A percentile compares a stretch with the other conserved stretches of the same genome.
Conservation (phyloP, 768 basidiomycete genomes). For the Calocybe gangraenosa region DNA sequence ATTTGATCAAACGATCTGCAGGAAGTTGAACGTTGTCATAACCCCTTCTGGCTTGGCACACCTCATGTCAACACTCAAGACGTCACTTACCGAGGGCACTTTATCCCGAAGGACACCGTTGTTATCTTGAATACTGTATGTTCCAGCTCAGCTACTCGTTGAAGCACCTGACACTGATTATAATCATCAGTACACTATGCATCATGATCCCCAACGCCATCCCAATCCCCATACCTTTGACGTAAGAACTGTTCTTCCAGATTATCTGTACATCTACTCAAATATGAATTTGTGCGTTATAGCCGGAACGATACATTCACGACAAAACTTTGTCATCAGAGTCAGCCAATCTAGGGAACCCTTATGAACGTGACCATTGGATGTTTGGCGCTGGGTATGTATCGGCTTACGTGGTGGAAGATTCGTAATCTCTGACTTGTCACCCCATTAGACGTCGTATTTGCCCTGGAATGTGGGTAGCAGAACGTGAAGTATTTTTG, state of each 20-base stretch:
- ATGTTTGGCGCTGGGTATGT: conserved; percentile 43
- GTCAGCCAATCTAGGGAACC: conserved; percentile 37
- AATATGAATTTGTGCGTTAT: background rate
- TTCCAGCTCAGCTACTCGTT: conserved; percentile 9
- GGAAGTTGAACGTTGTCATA: conserved; percentile 33
- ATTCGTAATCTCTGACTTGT: background rate
- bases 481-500: conserved; percentile 42
- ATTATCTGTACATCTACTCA: background rate
- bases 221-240: conserved; percentile 34
- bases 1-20: conserved; percentile 13
- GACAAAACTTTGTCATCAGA: conserved; percentile 35
- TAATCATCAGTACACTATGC: conserved; percentile 32
- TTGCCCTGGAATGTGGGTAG: conserved; percentile 41
- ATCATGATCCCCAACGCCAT: conserved; percentile 31
- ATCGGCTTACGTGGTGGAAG: no score
- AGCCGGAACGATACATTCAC: conserved; percentile 43
- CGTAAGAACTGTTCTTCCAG: conserved; percentile 17
- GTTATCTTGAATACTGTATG: conserved; percentile 35
- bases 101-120: conserved; percentile 36
- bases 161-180: conserved; percentile 12
- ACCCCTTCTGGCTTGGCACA: conserved; percentile 35
- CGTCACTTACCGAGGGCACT: conserved; percentile 35
- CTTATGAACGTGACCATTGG: conserved; percentile 47
- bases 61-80: conserved; percentile 36
- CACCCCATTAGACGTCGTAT: conserved; percentile 28